phyloP scores from a whole-genome alignment of 2,329 filamentous ascomycete genomes.

The Zymoseptoria tritici region DNA sequence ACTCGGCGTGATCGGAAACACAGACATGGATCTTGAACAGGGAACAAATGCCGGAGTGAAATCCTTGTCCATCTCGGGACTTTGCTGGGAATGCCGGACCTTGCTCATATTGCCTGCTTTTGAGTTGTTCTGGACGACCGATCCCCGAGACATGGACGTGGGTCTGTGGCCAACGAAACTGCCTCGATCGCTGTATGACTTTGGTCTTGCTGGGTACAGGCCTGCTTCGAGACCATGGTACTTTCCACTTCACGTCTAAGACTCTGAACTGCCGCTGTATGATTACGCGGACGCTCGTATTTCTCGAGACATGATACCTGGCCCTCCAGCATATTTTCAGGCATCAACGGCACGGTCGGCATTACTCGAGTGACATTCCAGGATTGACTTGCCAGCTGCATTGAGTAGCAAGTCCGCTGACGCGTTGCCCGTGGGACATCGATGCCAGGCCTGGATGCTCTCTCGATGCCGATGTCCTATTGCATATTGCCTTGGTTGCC shows the following conservation, averaged over 20 bases:
- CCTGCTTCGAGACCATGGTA: not conserved
- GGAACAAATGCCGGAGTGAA: not conserved
- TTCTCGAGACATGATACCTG: not conserved
- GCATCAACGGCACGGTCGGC: not conserved
- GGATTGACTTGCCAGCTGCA: not conserved
- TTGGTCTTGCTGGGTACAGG: not conserved
- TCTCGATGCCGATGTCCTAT: not conserved
- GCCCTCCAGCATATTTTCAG: not conserved
- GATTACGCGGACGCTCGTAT: not conserved
- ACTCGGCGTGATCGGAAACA: not conserved
- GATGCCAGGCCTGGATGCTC: not conserved
- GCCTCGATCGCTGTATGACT: not conserved
- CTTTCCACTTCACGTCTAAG: not conserved
- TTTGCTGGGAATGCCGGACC: not conserved
- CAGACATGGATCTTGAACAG: not conserved
- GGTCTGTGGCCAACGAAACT: not conserved
- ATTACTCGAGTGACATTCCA: not conserved
- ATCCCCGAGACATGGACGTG: not conserved
- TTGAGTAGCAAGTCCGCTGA: too few relatives aligned
- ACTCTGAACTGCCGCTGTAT: not conserved
- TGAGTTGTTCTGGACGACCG: not conserved
- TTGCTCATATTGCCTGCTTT: not conserved
- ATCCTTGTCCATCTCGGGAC: not conserved
- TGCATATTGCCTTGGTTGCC: too few relatives aligned
- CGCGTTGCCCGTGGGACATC: not conserved